These are phyloP conservation scores for Besnoitia besnoiti DNA, from an alignment of 169 alveolate species.

Conservation along the genomic window DNA sequence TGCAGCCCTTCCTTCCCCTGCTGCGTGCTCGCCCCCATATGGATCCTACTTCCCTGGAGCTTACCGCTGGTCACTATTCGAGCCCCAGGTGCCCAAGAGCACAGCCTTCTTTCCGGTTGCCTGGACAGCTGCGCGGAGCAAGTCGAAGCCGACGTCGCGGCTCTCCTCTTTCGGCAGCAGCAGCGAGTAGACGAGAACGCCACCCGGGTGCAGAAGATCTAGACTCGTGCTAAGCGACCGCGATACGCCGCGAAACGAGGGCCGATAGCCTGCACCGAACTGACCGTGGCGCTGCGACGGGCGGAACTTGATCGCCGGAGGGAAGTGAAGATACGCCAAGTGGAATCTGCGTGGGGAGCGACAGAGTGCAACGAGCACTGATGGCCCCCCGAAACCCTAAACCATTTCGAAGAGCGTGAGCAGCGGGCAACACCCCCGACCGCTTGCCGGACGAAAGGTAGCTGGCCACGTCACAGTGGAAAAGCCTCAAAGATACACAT, in stretches of 20 bases:
- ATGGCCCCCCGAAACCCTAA: no score
- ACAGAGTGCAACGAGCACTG: no score
- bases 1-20: no score
- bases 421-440: no score
- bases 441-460: no score
- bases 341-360: conserved; percentile 27
- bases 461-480: no score
- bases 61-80: not conserved
- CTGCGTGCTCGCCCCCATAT: no score
- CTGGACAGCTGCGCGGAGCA: conserved; percentile 10
- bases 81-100: conserved; percentile 7
- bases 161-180: not conserved
- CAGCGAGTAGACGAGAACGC: not conserved
- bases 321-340: conserved; percentile 49
- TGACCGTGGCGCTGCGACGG: conserved; percentile 49
- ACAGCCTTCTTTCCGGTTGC: conserved; percentile 1
- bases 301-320: conserved; percentile 23
- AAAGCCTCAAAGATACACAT: no score
- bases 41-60: no score
- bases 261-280: conserved; percentile 62
- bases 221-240: not conserved
- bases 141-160: not conserved
- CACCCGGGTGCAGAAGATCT: not conserved
- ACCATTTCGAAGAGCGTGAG: no score
- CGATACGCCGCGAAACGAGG: conserved; percentile 51